These are phyloP conservation scores for Chaetomium sp. DNA, from an alignment of 2,329 filamentous ascomycete species.

Conservation along the genomic window DNA sequence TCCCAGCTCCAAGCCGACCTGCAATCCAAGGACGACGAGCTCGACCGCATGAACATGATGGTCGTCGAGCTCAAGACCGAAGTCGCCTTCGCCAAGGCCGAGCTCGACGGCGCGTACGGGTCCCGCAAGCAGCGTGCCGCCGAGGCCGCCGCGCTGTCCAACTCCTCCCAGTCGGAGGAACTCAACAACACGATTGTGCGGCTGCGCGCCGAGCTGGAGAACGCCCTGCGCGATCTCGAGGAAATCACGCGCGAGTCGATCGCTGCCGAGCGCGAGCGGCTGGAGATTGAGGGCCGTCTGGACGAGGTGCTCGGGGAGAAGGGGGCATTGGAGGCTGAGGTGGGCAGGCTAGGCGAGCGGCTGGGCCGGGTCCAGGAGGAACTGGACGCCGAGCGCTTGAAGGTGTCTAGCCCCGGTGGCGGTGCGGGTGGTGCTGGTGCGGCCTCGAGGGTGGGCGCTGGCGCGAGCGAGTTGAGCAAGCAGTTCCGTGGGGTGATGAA, in stretches of 20 bases:
- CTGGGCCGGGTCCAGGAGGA: conserved; percentile 45
- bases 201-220: conserved; percentile 45
- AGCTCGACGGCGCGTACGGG: conserved; percentile 56
- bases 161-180: conserved; percentile 24
- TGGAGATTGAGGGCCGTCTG: conserved; percentile 38
- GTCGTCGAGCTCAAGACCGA: conserved; percentile 56
- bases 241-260: conserved; percentile 48
- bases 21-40: conserved; percentile 44
- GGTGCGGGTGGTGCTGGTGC: conserved; percentile 28
- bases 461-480: conserved; percentile 48
- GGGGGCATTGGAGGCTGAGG: conserved; percentile 34
- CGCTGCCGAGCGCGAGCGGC: conserved; percentile 44
- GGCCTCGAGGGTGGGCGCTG: conserved; percentile 34
- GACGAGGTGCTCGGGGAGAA: conserved; percentile 35
- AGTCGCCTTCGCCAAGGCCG: conserved; percentile 53
- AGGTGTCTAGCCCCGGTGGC: conserved; percentile 26
- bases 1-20: conserved; percentile 38
- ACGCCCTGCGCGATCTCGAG: conserved; percentile 47
- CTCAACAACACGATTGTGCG: conserved; percentile 43
- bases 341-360: conserved; percentile 30
- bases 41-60: conserved; percentile 45
- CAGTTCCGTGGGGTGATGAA: conserved; percentile 51
- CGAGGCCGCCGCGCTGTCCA: conserved; percentile 44
- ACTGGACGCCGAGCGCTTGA: conserved; percentile 45
- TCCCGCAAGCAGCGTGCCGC: conserved; percentile 52